phyloP scores from a whole-genome alignment of 2,329 filamentous ascomycete species.

The Claviceps quebecensis region DNA sequence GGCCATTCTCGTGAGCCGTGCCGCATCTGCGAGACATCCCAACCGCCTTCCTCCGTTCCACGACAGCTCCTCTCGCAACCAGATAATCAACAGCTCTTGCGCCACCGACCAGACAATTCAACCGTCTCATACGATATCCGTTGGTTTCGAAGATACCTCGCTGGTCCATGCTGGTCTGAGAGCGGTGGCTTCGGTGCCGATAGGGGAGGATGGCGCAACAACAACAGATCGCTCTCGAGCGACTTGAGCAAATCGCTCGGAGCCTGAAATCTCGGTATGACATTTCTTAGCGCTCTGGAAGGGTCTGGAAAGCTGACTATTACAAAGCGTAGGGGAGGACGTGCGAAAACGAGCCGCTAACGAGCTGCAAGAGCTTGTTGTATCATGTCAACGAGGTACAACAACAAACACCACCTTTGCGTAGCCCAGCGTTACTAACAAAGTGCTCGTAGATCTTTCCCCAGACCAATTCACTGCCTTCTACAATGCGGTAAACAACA shows the following conservation, averaged over 20 bases:
- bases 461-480: slow-evolving; percentile 59
- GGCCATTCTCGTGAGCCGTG: slow-evolving; percentile 1
- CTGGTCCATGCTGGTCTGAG: slow-evolving; percentile 18
- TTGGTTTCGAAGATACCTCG: neutral
- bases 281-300: neutral
- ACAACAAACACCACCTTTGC: neutral
- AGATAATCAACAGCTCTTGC: neutral
- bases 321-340: slow-evolving; percentile 28
- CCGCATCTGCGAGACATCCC: slow-evolving; percentile 3
- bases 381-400: slow-evolving; percentile 40
- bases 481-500: slow-evolving; percentile 42
- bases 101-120: neutral
- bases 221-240: slow-evolving; percentile 39
- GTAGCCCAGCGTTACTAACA: neutral
- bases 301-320: slow-evolving; percentile 8
- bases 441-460: slow-evolving; percentile 46
- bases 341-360: slow-evolving; percentile 37
- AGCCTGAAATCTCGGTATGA: slow-evolving; percentile 42
- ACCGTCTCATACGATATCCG: neutral
- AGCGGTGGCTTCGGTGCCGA: slow-evolving; percentile 10
- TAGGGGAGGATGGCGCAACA: slow-evolving; percentile 27
- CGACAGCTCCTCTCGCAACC: neutral
- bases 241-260: slow-evolving; percentile 38
- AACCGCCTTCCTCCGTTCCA: slow-evolving; percentile 3
- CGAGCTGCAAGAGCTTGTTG: slow-evolving; percentile 41